A percentile compares a stretch with the other conserved stretches of the same genome.
These are phyloP conservation scores for Dichomitus squalens DNA, from an alignment of 1,284 basidiomycete genomes.

Conservation along the genomic window DNA sequence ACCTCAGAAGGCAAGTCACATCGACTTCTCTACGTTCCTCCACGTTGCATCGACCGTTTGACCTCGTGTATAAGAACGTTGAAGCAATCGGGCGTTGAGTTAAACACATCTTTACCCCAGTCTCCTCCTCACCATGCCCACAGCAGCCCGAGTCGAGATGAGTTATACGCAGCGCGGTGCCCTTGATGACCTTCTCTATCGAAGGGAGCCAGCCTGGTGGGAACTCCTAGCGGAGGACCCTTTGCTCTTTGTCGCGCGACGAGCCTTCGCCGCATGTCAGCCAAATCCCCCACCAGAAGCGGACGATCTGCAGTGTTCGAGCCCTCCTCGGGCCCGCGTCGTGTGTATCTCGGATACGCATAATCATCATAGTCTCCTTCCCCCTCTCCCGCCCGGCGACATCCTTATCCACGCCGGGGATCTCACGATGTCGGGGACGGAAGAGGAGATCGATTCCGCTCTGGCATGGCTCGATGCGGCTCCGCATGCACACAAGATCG, in stretches of 20 bases:
- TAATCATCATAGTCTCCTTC: conserved; percentile 34
- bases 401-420: conserved; percentile 48
- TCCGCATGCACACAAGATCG: conserved; percentile 40
- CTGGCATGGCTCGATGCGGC: conserved; percentile 34
- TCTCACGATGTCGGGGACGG: conserved; percentile 36
- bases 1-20: not conserved
- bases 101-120: not conserved
- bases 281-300: not conserved
- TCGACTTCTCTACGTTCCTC: not conserved
- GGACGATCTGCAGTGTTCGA: not conserved
- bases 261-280: conserved; percentile 1
- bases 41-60: not conserved
- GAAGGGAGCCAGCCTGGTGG: conserved; percentile 1
- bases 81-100: no score
- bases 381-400: conserved; percentile 42
- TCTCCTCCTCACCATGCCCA: not conserved
- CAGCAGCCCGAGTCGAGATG: not conserved
- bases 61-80: not conserved
- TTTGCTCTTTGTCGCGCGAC: conserved; percentile 1
- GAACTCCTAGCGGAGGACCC: not conserved
- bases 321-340: conserved; percentile 21
- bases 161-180: not conserved
- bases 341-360: conserved; percentile 48
- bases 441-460: conserved; percentile 33
- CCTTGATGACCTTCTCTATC: not conserved